Evolutionary conservation across 1,139 yeast genomes (phyloP).

Genomic region (Pichia sp.): DNA sequence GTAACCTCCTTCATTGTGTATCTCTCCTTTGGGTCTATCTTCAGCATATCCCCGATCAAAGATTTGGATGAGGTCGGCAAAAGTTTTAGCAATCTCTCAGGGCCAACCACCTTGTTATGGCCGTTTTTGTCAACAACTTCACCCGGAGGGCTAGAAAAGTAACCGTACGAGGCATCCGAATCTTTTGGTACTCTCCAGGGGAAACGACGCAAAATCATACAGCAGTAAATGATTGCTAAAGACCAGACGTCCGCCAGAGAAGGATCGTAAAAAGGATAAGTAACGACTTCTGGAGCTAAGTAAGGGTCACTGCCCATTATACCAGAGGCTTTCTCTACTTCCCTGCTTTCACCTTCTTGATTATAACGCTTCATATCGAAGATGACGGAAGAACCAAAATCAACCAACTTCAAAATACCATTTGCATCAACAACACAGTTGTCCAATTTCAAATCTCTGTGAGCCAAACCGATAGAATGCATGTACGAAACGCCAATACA

Average conservation of each 20-base stretch:
- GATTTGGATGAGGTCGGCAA: constrained; percentile 85
- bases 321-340: constrained; percentile 45
- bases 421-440: constrained; percentile 63
- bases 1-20: constrained; percentile 66
- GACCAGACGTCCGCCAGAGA: constrained; percentile 77
- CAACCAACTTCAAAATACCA: constrained; percentile 67
- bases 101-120: constrained; percentile 48
- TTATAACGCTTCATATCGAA: constrained; percentile 31
- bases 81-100: constrained; percentile 80
- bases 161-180: constrained; percentile 39
- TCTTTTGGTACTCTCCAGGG: constrained; percentile 73
- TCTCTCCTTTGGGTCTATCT: constrained; percentile 61
- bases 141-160: constrained; percentile 24
- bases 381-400: constrained; percentile 73
- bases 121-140: constrained; percentile 27
- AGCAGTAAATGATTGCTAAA: constrained; percentile 68
- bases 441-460: constrained; percentile 71
- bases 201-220: constrained; percentile 66
- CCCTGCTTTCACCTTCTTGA: constrained; percentile 1
- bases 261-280: constrained; percentile 53
- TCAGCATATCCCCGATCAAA: constrained; percentile 69
- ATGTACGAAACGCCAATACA: constrained; percentile 56
- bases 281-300: constrained; percentile 69
- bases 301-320: constrained; percentile 81
- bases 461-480: constrained; percentile 68